phyloP scores from a whole-genome alignment of 305 asterid species.

The Solanum hybrid region DNA sequence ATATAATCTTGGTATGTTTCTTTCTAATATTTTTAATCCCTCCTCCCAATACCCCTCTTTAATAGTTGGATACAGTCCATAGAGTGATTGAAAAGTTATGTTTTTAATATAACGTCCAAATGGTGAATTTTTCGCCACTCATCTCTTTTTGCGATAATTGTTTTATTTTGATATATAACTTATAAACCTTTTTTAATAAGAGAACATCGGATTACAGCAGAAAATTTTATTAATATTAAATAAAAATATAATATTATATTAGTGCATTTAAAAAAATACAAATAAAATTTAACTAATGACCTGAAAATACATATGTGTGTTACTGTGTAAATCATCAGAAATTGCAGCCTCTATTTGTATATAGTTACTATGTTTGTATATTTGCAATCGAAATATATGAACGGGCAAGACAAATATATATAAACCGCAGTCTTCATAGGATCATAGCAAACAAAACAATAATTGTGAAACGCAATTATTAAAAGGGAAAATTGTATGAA shows the following conservation, averaged over 20 bases:
- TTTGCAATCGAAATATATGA: too few species aligned
- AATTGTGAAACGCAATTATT: neutral
- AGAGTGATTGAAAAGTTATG: neutral
- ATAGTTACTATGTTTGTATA: too few species aligned
- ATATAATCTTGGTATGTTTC: neutral
- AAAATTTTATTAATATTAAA: neutral
- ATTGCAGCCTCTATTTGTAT: neutral
- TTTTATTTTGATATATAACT: neutral
- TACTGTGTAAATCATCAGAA: neutral
- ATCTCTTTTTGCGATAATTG: neutral
- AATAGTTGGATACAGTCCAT: neutral
- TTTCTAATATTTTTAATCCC: neutral
- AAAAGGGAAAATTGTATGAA: too few species aligned
- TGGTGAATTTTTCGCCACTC: neutral
- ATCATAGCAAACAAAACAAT: too few species aligned
- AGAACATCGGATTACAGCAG: neutral
- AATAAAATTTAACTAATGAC: neutral
- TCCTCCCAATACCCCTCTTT: neutral
- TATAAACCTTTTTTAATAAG: neutral
- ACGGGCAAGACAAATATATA: neutral
- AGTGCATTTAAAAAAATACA: neutral
- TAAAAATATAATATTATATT: neutral
- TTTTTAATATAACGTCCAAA: neutral
- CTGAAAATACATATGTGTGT: neutral
- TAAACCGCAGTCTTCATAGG: neutral